Evolutionary conservation across 495 filamentous ascomycete species (phyloP), one percentile per base, ranked within the genome.

Genomic region (Aspergillus cristatus): DNA sequence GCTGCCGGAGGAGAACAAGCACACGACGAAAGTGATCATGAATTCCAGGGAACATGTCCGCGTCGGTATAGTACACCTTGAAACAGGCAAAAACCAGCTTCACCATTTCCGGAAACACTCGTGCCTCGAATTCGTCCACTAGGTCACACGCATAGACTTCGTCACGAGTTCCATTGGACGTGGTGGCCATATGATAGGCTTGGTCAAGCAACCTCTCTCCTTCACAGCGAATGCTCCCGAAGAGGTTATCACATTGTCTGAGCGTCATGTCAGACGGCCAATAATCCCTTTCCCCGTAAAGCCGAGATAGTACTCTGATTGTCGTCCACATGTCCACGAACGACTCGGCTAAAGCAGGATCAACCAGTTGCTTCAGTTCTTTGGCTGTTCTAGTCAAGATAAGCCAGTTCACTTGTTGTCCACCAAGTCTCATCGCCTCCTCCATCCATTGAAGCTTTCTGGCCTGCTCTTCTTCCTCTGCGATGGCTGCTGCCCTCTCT

Each of bases 81-180:
- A 60, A 48, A 11, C 49, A 49, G 24, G 39, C 18, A 11, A 50
- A 12, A 6, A 48, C 29, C 28, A 60, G 25, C 5, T 42, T 24
- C 14, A 55, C 46, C 33, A 58, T 35, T 1, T 31, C 30, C 5
- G 52, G 51, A 2, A 60, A 28, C 2, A 58, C 38, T 20, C 51
- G 32, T 3, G 37, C 41, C 33, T 57, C 53, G 18, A 60, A 52
- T 28, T 43, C 48, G 12, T 42, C 24, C 17, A 57, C 30, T 4
- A 55, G 25, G 6, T 29, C 12, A 5, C n/a, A 16, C 14, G 40
- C 41, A 12, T 6, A 4, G 32, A 15, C 32, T 38, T 37, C 20
- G 36, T 10, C 4, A 12, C 10, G 13, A 14, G 42, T 12, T 3
- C 34, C 17, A 7, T 24, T 16, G 0, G 37, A 28, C 2, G 31